Evolutionary conservation across 2,329 filamentous ascomycete species (phyloP).

Genomic region (Calonectria pteridis): DNA sequence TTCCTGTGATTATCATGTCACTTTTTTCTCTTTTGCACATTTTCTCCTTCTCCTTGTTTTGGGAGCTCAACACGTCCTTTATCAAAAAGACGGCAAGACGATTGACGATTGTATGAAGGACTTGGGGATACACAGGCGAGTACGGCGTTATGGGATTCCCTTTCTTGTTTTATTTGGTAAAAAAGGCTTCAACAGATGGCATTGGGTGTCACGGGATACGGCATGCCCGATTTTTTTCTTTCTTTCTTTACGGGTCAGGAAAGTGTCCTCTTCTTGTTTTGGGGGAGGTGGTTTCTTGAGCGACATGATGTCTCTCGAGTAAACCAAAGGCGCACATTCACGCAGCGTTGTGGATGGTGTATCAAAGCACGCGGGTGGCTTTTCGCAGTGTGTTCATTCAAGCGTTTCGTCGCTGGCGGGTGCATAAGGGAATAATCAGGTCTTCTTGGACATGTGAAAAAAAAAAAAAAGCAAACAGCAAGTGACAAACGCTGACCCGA

Average conservation of each 20-base stretch:
- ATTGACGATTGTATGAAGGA: slow-evolving; percentile 3
- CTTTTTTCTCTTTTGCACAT: not conserved
- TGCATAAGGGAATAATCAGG: not conserved
- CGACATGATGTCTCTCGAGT: not conserved
- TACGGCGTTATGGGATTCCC: not conserved
- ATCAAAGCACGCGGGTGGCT: not conserved
- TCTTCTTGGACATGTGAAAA: not conserved
- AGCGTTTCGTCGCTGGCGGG: not conserved
- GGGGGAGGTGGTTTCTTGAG: not conserved
- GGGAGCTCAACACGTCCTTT: not conserved
- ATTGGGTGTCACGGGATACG: not conserved
- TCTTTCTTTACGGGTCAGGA: not conserved
- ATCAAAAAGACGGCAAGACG: not conserved
- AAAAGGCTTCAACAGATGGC: not conserved
- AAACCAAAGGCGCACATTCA: not conserved
- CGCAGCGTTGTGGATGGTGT: not conserved
- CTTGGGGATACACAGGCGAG: not conserved
- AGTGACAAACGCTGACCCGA: not conserved
- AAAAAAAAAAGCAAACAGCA: not conserved
- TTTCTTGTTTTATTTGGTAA: not conserved
- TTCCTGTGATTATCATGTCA: slow-evolving; percentile 58
- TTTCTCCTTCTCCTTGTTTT: not conserved
- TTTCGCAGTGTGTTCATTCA: not conserved
- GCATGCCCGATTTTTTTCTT: not conserved
- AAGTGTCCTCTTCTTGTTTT: not conserved